Evolutionary conservation across 2,329 filamentous ascomycete species (phyloP), one percentile per base, ranked within the genome.

Genomic region (Arthrobotrys entomopaga): DNA sequence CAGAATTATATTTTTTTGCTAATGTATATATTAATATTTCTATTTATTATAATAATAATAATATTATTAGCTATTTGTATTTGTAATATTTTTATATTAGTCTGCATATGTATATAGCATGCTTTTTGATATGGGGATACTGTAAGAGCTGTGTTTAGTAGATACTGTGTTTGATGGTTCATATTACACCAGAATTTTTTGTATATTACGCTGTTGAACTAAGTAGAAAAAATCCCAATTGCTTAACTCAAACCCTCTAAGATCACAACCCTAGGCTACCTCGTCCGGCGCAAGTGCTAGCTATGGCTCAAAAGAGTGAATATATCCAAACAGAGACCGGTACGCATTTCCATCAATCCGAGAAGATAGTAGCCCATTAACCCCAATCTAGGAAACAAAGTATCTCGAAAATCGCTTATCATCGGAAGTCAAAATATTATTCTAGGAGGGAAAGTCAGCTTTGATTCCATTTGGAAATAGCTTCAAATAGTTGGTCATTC

Each of bases 401-500:
- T 99, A 79, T 94, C 93, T 43, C 92, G 95, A 77, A 92, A 92
- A 78, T 91, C 92, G 76, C 89, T 90, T 80, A 92, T 99, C 78
- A 91, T 96, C 80, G 95, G 95, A 79, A 97, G 94, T 20, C 93
- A 96, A 79, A 96, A 98, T 83, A 98, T 99, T 83, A 97, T 97
- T 82, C 90, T 99, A 1, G 95, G 93, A 78, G 95, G 95, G 76
- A 96, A 77, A 64, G 77, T 78, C n/a, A n/a, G 61, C 22, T 22
- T 34, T 3, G 10, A 6, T 34, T 34, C 26, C 2, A 43, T 13
- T 34, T 40, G 8, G 49, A 16, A 59, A 34, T 64, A 11, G 48
- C 34, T 29, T 53, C 13, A 6, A 26, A 22, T 29, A 19, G 34
- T 34, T 10, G 7, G 3, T 6, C 13, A 3, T 40, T n/a, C 16